Evolutionary conservation across 75 land plant species (phyloP).

Genomic region (Cunninghamia lanceolata): DNA sequence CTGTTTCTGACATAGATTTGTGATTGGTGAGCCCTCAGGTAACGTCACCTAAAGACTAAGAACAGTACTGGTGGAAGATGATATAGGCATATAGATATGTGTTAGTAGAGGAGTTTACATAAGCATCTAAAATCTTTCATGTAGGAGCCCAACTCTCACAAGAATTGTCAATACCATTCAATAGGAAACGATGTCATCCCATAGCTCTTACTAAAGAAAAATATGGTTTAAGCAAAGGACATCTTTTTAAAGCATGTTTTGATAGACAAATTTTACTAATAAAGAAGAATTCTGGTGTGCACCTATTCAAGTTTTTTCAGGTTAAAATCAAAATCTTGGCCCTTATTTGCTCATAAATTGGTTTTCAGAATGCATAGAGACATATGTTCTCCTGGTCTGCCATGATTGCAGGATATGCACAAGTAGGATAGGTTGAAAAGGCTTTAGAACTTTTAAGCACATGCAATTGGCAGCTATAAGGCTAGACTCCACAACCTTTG

Average conservation of each 20-base stretch:
- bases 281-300: constrained; percentile 43
- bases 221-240: too few species aligned
- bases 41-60: constrained; percentile 57
- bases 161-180: constrained; percentile 38
- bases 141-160: constrained; percentile 28
- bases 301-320: constrained; percentile 30
- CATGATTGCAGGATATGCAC: too few species aligned
- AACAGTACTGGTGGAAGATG: constrained; percentile 46
- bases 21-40: constrained; percentile 14
- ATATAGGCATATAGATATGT: constrained; percentile 27
- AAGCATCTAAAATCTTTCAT: constrained; percentile 37
- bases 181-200: constrained; percentile 31
- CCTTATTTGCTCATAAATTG: neutral
- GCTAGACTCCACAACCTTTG: too few species aligned
- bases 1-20: too few species aligned
- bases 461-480: too few species aligned
- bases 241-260: too few species aligned
- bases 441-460: too few species aligned
- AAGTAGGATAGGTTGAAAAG: too few species aligned
- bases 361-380: neutral
- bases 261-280: too few species aligned
- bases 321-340: constrained; percentile 7
- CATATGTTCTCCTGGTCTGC: too few species aligned
- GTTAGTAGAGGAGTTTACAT: constrained; percentile 43
- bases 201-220: constrained; percentile 37